Percentiles rank a stretch among this genome's conserved stretches.
phyloP scores from a whole-genome alignment of 2,329 filamentous ascomycete species.

The Diaporthe destruens region DNA sequence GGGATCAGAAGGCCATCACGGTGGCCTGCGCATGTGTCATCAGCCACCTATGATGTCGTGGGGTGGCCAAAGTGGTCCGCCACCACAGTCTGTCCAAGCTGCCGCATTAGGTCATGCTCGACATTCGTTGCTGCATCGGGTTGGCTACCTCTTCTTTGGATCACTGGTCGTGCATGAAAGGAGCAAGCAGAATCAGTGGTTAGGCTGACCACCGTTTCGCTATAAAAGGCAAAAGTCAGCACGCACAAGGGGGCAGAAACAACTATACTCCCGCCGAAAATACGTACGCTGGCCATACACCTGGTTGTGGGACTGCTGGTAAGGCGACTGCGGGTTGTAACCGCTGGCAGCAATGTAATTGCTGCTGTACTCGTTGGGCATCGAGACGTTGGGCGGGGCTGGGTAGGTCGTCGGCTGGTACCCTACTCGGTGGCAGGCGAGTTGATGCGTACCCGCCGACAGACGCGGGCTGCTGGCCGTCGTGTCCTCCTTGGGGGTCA shows the following conservation, averaged over 20 bases:
- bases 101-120: slow-evolving; percentile 22
- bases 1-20: background rate
- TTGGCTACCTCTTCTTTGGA: slow-evolving; percentile 14
- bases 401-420: slow-evolving; percentile 78
- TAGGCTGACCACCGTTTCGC: slow-evolving; percentile 48
- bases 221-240: slow-evolving; percentile 48
- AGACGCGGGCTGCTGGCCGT: slow-evolving; percentile 67
- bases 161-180: slow-evolving; percentile 25
- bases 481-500: slow-evolving; percentile 61
- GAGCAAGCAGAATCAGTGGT: slow-evolving; percentile 34
- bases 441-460: slow-evolving; percentile 69
- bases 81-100: background rate
- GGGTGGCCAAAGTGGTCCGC: background rate
- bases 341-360: slow-evolving; percentile 61
- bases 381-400: slow-evolving; percentile 66
- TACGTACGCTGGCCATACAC: slow-evolving; percentile 70
- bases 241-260: slow-evolving; percentile 35
- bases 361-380: slow-evolving; percentile 68
- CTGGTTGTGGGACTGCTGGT: slow-evolving; percentile 67
- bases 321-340: slow-evolving; percentile 71
- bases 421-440: slow-evolving; percentile 81
- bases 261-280: slow-evolving; percentile 44
- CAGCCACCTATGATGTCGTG: background rate
- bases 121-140: slow-evolving; percentile 15
- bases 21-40: background rate